phyloP scores from a whole-genome alignment of 1,284 basidiomycete species.

The Fomitopsis schrenkii region DNA sequence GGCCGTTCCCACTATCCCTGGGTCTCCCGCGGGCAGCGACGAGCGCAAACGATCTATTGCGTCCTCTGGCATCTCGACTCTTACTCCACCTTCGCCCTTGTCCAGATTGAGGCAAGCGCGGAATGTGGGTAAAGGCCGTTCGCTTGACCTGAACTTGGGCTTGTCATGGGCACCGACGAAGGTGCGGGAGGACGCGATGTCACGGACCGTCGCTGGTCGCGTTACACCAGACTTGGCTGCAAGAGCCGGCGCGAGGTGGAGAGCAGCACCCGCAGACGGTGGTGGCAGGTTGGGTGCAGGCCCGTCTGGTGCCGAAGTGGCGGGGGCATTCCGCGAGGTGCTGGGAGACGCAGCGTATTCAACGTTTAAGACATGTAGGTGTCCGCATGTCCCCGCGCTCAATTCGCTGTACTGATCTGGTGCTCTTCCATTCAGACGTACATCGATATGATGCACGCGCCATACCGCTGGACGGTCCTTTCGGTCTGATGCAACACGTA shows the following conservation, averaged over 20 bases:
- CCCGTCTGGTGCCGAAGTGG: conserved; percentile 42
- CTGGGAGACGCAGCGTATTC: conserved; percentile 60
- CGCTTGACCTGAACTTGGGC: conserved; percentile 60
- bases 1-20: conserved; percentile 34
- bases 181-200: conserved; percentile 57
- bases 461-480: conserved; percentile 70
- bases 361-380: conserved; percentile 67
- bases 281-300: conserved; percentile 35
- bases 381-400: background rate
- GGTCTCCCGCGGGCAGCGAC: conserved; percentile 28
- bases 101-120: conserved; percentile 25
- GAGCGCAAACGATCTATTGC: conserved; percentile 14
- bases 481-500: conserved; percentile 59
- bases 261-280: conserved; percentile 26
- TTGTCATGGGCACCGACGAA: conserved; percentile 63
- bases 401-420: conserved; percentile 4
- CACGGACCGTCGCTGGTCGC: conserved; percentile 33
- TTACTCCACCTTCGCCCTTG: conserved; percentile 31
- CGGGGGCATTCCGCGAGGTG: conserved; percentile 55
- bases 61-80: conserved; percentile 2
- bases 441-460: conserved; percentile 65
- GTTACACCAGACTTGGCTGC: background rate
- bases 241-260: conserved; percentile 27
- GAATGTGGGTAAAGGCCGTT: conserved; percentile 54
- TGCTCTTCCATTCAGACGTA: conserved; percentile 23